phyloP scores from a whole-genome alignment of 495 filamentous ascomycete genomes.

The Penicillium herquei region DNA sequence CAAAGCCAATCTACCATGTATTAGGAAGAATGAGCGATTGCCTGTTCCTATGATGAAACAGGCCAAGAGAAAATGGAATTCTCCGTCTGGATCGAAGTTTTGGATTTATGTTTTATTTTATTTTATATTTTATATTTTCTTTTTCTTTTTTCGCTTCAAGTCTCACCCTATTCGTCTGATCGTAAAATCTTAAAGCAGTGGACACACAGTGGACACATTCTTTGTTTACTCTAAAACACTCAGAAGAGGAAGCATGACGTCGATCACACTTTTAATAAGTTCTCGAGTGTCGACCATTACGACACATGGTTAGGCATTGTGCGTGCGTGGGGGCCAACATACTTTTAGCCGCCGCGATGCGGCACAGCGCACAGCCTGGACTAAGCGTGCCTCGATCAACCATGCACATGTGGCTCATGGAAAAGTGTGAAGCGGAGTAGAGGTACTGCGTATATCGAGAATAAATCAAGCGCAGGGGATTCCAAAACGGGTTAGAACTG shows the following conservation, averaged over 20 bases:
- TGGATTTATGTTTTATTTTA: too few species aligned
- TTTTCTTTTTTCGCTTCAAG: background rate
- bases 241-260: conserved; percentile 11
- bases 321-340: background rate
- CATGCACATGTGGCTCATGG: conserved; percentile 1
- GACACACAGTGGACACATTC: conserved; percentile 15
- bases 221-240: conserved; percentile 10
- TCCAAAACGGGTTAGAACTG: background rate
- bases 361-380: conserved; percentile 7
- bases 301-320: too few species aligned
- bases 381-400: conserved; percentile 10
- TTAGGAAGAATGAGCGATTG: too few species aligned
- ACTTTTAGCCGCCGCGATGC: conserved; percentile 7
- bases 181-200: conserved; percentile 6
- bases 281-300: too few species aligned
- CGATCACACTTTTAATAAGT: conserved; percentile 11
- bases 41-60: too few species aligned
- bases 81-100: too few species aligned
- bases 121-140: too few species aligned
- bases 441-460: too few species aligned
- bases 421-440: too few species aligned
- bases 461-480: background rate
- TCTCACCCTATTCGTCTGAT: conserved; percentile 10
- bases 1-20: too few species aligned
- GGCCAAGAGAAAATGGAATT: too few species aligned